Evolutionary conservation across 306 rosid species (phyloP).

Genomic region (Citrullus mucosospermus): DNA sequence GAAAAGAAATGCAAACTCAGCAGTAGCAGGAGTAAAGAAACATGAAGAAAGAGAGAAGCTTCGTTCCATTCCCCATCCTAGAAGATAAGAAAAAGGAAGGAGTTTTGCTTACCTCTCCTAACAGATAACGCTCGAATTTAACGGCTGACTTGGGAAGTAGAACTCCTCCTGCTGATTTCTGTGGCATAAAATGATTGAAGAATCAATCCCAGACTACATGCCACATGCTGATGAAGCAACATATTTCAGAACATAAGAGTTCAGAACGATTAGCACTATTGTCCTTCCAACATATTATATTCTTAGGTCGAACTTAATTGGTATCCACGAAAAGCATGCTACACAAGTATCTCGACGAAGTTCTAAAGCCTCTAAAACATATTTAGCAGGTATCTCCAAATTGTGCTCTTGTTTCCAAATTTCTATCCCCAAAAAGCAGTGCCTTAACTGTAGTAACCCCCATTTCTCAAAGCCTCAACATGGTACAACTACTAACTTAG

Average conservation of each 20-base stretch:
- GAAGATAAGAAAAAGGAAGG: background rate
- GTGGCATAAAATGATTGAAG: background rate
- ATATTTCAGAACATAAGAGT: background rate
- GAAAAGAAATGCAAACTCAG: constrained; percentile 8
- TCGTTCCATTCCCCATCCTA: background rate
- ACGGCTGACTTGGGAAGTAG: constrained; percentile 83
- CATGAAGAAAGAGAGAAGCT: background rate
- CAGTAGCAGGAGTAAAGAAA: background rate
- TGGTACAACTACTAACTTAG: background rate
- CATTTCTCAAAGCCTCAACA: background rate
- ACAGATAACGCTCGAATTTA: constrained; percentile 78
- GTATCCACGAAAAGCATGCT: background rate
- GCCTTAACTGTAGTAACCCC: background rate
- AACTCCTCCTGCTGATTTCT: constrained; percentile 89
- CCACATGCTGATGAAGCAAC: background rate
- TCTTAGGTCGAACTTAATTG: background rate
- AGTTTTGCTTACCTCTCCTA: constrained; percentile 61
- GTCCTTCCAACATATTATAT: background rate
- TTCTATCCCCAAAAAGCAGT: background rate
- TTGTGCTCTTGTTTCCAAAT: background rate
- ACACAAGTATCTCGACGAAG: background rate
- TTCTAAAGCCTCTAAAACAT: background rate
- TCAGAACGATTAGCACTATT: background rate
- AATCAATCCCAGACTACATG: background rate
- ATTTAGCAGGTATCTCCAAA: background rate